phyloP scores from a whole-genome alignment of 192 early-diverging fungal genomes.

The Coemansia sp. region DNA sequence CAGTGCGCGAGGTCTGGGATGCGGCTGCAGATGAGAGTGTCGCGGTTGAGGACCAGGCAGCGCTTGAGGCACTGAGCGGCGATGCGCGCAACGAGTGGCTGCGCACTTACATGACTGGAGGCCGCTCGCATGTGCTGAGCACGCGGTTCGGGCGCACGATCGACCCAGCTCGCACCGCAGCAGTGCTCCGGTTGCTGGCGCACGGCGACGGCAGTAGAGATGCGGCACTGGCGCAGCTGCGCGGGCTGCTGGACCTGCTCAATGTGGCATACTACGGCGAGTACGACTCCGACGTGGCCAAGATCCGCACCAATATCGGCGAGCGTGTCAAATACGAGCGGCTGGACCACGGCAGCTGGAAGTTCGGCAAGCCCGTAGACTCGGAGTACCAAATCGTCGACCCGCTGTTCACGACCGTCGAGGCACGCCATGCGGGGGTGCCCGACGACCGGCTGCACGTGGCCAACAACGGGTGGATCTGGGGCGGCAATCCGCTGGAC shows the following conservation, averaged over 20 bases:
- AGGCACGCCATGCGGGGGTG: slow-evolving; percentile 64
- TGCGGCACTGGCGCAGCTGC: slow-evolving; percentile 55
- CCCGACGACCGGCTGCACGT: slow-evolving; percentile 73
- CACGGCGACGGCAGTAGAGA: slow-evolving; percentile 17
- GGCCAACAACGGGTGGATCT: slow-evolving; percentile 98
- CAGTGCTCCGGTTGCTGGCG: slow-evolving; percentile 32
- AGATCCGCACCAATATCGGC: slow-evolving; percentile 73
- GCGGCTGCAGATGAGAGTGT: neutral
- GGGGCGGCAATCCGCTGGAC: slow-evolving; percentile 86
- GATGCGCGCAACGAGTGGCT: slow-evolving; percentile 45
- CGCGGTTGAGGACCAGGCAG: neutral
- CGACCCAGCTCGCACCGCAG: slow-evolving; percentile 30
- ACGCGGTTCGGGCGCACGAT: slow-evolving; percentile 41
- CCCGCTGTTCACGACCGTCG: slow-evolving; percentile 94
- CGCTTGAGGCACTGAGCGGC: slow-evolving; percentile 13
- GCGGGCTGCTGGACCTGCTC: slow-evolving; percentile 77
- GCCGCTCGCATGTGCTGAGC: slow-evolving; percentile 50
- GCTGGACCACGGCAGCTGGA: slow-evolving; percentile 86
- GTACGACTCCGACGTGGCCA: slow-evolving; percentile 77
- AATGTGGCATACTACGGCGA: slow-evolving; percentile 87
- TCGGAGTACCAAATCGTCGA: slow-evolving; percentile 79
- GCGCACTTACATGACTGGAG: slow-evolving; percentile 48
- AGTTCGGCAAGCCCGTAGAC: slow-evolving; percentile 70
- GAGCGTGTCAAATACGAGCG: slow-evolving; percentile 84
- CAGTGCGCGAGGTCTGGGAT: slow-evolving; percentile 56